Evolutionary conservation across 352 stramenopile genomes (phyloP).

Genomic region (Plasmopara viticola): DNA sequence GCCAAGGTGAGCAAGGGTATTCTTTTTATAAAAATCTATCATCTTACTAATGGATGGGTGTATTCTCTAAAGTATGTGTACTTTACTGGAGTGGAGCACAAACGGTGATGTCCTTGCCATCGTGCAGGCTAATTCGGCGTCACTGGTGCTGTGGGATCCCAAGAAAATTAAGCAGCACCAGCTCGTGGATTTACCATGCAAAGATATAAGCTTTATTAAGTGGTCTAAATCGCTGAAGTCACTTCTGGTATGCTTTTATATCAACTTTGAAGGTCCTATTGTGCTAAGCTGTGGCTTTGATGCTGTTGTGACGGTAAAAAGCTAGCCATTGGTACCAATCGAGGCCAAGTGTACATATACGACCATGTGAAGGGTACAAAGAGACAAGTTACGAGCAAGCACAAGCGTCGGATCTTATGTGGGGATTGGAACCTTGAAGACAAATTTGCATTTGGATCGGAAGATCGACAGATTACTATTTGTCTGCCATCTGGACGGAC

Average conservation of each 20-base stretch:
- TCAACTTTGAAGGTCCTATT: not conserved
- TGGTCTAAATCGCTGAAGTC: constrained; percentile 68
- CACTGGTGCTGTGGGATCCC: constrained; percentile 67
- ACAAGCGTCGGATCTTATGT: constrained; percentile 74
- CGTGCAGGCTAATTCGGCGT: constrained; percentile 65
- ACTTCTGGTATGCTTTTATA: constrained; percentile 30
- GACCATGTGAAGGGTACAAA: constrained; percentile 51
- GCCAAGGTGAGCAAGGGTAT: constrained; percentile 32
- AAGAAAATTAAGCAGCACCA: constrained; percentile 55
- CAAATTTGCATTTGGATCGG: constrained; percentile 76
- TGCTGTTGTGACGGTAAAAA: constrained; percentile 7
- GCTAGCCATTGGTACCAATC: constrained; percentile 66
- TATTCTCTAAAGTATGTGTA: constrained; percentile 41
- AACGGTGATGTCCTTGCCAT: constrained; percentile 63
- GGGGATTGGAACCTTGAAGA: constrained; percentile 76
- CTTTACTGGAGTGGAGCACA: constrained; percentile 68
- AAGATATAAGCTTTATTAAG: constrained; percentile 72
- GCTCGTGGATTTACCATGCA: constrained; percentile 61
- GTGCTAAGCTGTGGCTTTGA: not conserved
- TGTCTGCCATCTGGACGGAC: constrained; percentile 52
- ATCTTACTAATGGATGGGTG: not conserved
- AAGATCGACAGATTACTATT: constrained; percentile 76
- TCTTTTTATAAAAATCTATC: not conserved
- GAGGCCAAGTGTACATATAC: constrained; percentile 75
- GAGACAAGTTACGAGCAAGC: constrained; percentile 54